phyloP scores from a whole-genome alignment of 768 basidiomycete species.

The Russula griseocarnosa region DNA sequence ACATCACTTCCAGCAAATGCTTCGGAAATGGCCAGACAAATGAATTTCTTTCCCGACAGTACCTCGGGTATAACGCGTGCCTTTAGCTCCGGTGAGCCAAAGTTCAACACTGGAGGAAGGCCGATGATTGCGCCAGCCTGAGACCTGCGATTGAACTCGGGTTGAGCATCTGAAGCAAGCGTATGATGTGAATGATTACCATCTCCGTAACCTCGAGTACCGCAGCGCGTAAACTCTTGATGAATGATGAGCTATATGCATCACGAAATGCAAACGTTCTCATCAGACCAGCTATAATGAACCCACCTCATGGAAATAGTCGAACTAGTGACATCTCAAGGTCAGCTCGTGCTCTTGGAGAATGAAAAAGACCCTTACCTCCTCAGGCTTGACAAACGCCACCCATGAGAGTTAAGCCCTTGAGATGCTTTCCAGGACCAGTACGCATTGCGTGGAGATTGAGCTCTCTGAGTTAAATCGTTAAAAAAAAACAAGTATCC shows the following conservation, averaged over 20 bases:
- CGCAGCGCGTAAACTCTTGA: conserved; percentile 43
- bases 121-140: conserved; percentile 78
- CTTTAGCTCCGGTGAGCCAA: conserved; percentile 60
- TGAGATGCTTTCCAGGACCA: conserved; percentile 85
- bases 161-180: not conserved
- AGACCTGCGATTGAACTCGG: conserved; percentile 43
- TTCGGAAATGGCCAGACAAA: conserved; percentile 84
- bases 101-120: conserved; percentile 81
- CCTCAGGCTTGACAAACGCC: conserved; percentile 74
- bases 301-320: conserved; percentile 78
- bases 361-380: conserved; percentile 39
- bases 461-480: conserved; percentile 43
- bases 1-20: conserved; percentile 88
- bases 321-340: conserved; percentile 45
- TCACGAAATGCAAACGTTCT: not conserved
- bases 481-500: not conserved
- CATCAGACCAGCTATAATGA: not conserved
- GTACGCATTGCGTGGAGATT: conserved; percentile 87
- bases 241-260: conserved; percentile 39
- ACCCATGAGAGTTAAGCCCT: conserved; percentile 70
- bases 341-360: not conserved
- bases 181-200: conserved; percentile 35
- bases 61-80: conserved; percentile 56
- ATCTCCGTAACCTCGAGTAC: conserved; percentile 77
- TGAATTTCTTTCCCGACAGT: conserved; percentile 72